Conservation (phyloP, 805 yeast genomes). For the Isabelozyma rhagii region DNA sequence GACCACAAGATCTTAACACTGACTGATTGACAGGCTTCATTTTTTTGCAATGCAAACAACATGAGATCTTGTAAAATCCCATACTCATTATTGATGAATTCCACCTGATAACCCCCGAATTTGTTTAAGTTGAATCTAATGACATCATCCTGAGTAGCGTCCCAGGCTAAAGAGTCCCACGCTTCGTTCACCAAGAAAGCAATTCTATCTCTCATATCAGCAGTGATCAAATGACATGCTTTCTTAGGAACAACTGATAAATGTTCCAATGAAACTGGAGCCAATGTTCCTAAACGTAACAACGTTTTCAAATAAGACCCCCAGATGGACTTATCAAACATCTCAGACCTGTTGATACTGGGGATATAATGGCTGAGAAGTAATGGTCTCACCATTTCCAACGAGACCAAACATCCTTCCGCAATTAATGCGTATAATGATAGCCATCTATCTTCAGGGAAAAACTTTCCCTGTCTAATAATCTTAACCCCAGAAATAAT, state of each 20-base stretch:
- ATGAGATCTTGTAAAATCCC: constrained; percentile 62
- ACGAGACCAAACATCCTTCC: constrained; percentile 52
- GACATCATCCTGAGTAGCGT: constrained; percentile 50
- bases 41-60: constrained; percentile 66
- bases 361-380: constrained; percentile 54
- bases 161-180: constrained; percentile 78
- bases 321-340: constrained; percentile 64
- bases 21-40: constrained; percentile 54
- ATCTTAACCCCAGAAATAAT: constrained; percentile 49
- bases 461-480: constrained; percentile 53
- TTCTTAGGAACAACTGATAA: constrained; percentile 69
- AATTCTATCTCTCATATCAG: constrained; percentile 58
- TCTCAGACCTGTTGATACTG: constrained; percentile 43
- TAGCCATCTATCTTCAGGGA: constrained; percentile 72
- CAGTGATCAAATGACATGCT: constrained; percentile 63
- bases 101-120: constrained; percentile 71
- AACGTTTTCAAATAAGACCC: constrained; percentile 58
- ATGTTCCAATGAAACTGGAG: constrained; percentile 67
- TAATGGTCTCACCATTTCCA: constrained; percentile 52
- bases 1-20: constrained; percentile 72
- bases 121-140: constrained; percentile 56
- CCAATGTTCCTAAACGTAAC: constrained; percentile 59
- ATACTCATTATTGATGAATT: constrained; percentile 54
- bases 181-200: constrained; percentile 52
- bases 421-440: constrained; percentile 58